Conservation (phyloP, 208 protist species). For the Trypanosoma conorhini region DNA sequence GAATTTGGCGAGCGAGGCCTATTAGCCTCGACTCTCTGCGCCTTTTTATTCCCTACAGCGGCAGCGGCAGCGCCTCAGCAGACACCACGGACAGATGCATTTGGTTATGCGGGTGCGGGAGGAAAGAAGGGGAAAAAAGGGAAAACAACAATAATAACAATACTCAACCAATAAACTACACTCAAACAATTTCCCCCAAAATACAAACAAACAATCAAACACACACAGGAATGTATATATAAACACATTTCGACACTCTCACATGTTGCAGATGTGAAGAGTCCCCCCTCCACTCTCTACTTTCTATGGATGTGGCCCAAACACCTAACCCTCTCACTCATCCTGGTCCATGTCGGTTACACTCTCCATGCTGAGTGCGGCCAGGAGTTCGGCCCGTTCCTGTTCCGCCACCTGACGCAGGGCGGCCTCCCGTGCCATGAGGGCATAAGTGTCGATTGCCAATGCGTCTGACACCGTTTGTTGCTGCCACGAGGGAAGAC, state of each 20-base stretch:
- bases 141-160: neutral
- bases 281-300: too few species aligned
- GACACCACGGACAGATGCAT: neutral
- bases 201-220: neutral
- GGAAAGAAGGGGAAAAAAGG: neutral
- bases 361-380: neutral
- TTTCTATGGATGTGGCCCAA: neutral
- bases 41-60: neutral
- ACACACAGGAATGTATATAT: neutral
- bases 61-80: neutral
- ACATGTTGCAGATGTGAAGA: neutral
- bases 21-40: neutral
- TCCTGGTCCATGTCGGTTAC: neutral
- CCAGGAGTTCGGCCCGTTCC: slow-evolving; percentile 32
- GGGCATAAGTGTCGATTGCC: slow-evolving; percentile 27
- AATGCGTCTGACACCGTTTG: slow-evolving; percentile 7
- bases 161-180: neutral
- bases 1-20: neutral
- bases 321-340: neutral
- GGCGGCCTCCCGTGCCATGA: slow-evolving; percentile 49
- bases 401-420: slow-evolving; percentile 47
- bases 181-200: too few species aligned
- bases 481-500: neutral
- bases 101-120: neutral
- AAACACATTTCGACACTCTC: neutral